Evolutionary conservation across 805 yeast species (phyloP), one percentile per base, ranked within the genome.

Genomic region (Hanseniaspora occidentalis): DNA sequence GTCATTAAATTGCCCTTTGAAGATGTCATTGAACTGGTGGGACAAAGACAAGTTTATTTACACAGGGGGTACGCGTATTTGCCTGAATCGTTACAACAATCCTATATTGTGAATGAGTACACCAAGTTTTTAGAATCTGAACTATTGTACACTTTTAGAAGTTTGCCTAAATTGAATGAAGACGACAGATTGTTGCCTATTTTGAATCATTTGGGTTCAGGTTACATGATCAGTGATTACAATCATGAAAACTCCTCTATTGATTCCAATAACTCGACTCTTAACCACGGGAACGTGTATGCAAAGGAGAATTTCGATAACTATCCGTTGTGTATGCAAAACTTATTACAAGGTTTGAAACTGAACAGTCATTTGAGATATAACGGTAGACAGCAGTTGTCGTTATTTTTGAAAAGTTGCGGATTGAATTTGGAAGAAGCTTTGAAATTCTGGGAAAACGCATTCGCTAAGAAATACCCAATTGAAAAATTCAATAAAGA

Each of bases 371-470:
- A 89, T 63, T 71, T 92, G 53, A 77, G 79, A 54, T 83, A 84
- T 60, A 67, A 67, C 14, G 96, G 86, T 1, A 78, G 99, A 58
- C 86, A 79, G 50, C 96, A 89, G 60, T 67, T 86, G 39, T 77
- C 85, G 3, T 62, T 84, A 16, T 92, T 92, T 59, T 65, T 92
- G 42, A 88, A 88, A 58, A 95, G 94, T 21, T 79, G 85, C 48
- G 98, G 99, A 0, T 66, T 92, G 43, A 71, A 72, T 35, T 78
- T 83, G 6, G 96, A 86, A 43, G 96, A 92, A 55, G 88, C 96
- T 0, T 58, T 89, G 43, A 74, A 71, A 49, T 89, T 86, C 58
- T 92, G 96, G 95, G 65, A 77, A 10, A 63, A 61, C 40, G 79
- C 79, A 47, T 89, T 89, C 60, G 71, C 85, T 4, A 60, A 64